A percentile compares a stretch with the other conserved stretches of the same genome.
Evolutionary conservation across 768 basidiomycete species (phyloP).

Genomic region (Macrocybe gigantea): DNA sequence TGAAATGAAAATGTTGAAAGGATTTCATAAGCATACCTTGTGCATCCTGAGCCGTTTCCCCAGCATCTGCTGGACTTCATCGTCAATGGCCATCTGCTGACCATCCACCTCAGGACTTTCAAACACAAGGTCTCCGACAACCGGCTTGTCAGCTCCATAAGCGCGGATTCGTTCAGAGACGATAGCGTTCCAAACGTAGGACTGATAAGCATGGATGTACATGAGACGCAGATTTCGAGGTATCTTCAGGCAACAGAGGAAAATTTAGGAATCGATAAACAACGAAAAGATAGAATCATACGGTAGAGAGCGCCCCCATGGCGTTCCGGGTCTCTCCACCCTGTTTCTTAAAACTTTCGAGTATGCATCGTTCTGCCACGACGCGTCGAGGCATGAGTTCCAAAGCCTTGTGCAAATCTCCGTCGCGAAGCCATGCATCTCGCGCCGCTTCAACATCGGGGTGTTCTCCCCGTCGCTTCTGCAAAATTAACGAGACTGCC

Average conservation of each 20-base stretch:
- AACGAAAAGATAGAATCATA: conserved; percentile 22
- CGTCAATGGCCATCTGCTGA: conserved; percentile 25
- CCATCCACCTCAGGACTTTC: conserved; percentile 35
- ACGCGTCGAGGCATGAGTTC: conserved; percentile 84
- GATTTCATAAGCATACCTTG: neutral
- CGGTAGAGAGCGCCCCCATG: conserved; percentile 83
- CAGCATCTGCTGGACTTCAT: conserved; percentile 20
- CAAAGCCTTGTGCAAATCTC: conserved; percentile 75
- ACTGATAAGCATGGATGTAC: conserved; percentile 99
- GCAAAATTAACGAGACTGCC: conserved; percentile 79
- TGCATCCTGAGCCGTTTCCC: conserved; percentile 13
- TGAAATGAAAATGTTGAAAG: neutral
- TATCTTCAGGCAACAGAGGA: conserved; percentile 48
- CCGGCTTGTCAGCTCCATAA: conserved; percentile 66
- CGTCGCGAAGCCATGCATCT: conserved; percentile 83
- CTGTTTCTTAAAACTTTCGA: conserved; percentile 86
- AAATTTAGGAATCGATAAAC: neutral
- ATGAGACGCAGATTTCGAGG: conserved; percentile 92
- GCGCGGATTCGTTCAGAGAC: conserved; percentile 88
- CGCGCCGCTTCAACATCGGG: conserved; percentile 83
- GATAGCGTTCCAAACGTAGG: conserved; percentile 97
- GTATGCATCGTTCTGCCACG: conserved; percentile 88
- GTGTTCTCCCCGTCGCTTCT: conserved; percentile 84
- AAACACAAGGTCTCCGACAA: conserved; percentile 89
- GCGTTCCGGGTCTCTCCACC: conserved; percentile 75